Evolutionary conservation across 2,329 filamentous ascomycete genomes (phyloP), one percentile per base, ranked within the genome.

Genomic region (Ophiocordyceps camponoti-rufipedis): DNA sequence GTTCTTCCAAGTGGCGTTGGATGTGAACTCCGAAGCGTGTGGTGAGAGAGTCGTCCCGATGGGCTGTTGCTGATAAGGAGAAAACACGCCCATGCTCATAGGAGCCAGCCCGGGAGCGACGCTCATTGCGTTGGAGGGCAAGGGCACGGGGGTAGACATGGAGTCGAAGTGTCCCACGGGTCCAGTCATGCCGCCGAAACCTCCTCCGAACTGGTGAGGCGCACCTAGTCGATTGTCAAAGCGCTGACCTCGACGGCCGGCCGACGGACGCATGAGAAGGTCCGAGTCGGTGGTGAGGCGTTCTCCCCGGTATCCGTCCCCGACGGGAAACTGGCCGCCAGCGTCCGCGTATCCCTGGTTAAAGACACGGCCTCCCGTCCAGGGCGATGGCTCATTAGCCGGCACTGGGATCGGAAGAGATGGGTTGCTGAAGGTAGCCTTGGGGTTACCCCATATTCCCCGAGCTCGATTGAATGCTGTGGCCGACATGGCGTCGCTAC

Each of bases 11-110:
- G 56, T 58, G 45, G 56, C 61, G 28, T 65, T 63, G 4, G 77
- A 73, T 12, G 77, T 84, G 53, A 87, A 87, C 56, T 87, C 82
- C 5, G 75, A 79, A 28, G 82, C 82, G 52, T 83, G 77, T 12
- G 82, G 80, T 16, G 82, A 85, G 40, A 87, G 67, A 8, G 78
- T 70, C 16, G 79, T 83, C 28, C 78, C 74, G 49, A 75, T 69
- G 28, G 75, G 66, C 50, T 74, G 74, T 52, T 70, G 69, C 50
- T 70, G 70, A 53, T 73, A 78, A 39, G 62, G 53, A 45, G 67
- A 61, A 50, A 63, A 74, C 60, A 65, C 61, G 13, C 62, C 52
- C 56, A 70, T 56, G 19, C 61, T 62, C 55, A 68, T 61, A 10
- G 59, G 55, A 28, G 57, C 53, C 38, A 62, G 58, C 35, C 58